Evolutionary conservation across 805 yeast species (phyloP), one percentile per base, ranked within the genome.

Genomic region (Limtongozyma cylindracea): DNA sequence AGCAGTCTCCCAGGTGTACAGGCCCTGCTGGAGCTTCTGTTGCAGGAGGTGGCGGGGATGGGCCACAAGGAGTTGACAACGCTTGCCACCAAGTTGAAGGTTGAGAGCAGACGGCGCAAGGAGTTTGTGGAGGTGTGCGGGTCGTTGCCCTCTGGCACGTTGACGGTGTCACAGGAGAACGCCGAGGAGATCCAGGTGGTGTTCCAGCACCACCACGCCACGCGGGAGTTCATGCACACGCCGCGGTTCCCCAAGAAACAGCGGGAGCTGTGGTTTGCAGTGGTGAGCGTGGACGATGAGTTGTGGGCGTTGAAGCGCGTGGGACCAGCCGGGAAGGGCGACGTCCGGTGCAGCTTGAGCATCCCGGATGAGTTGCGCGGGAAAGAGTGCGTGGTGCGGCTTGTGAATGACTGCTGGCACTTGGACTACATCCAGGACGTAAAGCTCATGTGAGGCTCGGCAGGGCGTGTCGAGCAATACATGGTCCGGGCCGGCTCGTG

Each of bases 221-320:
- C 64, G 3, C 46, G 49, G 3, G 80, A 70, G 20, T 73, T 65
- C 48, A 60, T 77, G 23, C 64, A 68, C 34, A 54, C 82, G 25
- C 84, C 91, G 3, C 62, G 61, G 32, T 88, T 76, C 47, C 91
- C 93, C 20, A 84, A 88, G 42, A 52, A 67, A 3, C 98, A 88
- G 43, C 69, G 78, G 35, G 96, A 88, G 39, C 65, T 91, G 0
- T 88, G 98, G 96, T 77, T 84, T 40, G 58, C 68, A 7, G 59
- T 84, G 21, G 31, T 68, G 7, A 47, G 60, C 27, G 43, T 47
- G 5, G 48, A 42, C 3, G 56, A 56, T 20, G 74, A 68, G 33
- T 38, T 84, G 13, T 42, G 58, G 18, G 52, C 70, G 19, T 47
- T 84, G 20, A 77, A 76, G 35, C 61, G 96, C 34, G 71, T 78